Evolutionary conservation across 2,329 filamentous ascomycete genomes (phyloP).

Genomic region (Sporothrix luriei): DNA sequence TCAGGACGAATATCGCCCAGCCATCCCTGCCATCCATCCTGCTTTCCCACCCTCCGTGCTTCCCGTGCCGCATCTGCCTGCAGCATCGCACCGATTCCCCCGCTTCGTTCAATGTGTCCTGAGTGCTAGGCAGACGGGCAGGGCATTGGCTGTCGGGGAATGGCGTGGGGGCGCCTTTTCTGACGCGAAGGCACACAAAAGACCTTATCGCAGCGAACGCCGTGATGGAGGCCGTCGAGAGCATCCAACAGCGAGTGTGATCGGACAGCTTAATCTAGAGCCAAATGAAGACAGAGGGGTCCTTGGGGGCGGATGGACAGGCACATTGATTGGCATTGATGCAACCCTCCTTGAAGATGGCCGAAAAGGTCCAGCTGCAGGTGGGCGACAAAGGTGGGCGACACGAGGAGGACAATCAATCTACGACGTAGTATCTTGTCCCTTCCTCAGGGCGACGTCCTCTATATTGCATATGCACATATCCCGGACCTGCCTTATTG

Average conservation of each 20-base stretch:
- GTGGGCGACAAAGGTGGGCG: not conserved
- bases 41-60: not conserved
- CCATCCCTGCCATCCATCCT: no score
- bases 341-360: slow-evolving; percentile 5
- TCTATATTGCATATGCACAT: slow-evolving; percentile 5
- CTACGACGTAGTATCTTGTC: not conserved
- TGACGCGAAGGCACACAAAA: not conserved
- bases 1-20: not conserved
- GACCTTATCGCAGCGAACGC: not conserved
- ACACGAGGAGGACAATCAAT: not conserved
- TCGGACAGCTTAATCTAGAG: not conserved
- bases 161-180: not conserved
- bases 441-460: not conserved
- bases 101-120: slow-evolving; percentile 12
- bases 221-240: no score
- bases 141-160: not conserved
- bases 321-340: not conserved
- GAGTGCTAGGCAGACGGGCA: not conserved
- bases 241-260: not conserved
- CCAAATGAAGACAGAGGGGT: not conserved
- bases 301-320: not conserved
- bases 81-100: not conserved
- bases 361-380: slow-evolving; percentile 10
- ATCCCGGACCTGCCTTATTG: slow-evolving; percentile 22
- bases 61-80: slow-evolving; percentile 21